Base-by-base conservation (phyloP, 139 green algal genomes). In the Ettlia oleoabundans region DNA sequence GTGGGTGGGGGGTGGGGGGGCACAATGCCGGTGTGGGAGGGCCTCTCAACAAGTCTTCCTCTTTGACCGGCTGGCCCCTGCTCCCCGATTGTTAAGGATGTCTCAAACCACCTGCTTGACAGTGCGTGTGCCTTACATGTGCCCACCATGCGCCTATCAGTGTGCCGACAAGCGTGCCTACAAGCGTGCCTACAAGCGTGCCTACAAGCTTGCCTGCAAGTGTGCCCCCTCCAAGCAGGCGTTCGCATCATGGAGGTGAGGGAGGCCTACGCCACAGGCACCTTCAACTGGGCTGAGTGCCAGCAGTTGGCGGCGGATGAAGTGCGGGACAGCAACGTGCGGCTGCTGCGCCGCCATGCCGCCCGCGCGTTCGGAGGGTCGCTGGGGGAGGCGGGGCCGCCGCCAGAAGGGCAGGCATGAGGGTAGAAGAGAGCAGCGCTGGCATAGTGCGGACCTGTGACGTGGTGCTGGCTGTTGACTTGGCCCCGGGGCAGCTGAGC, bases 21-120 rank as follows among this genome's bases (percentile, higher is more conserved):
- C n/a, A n/a, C n/a, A 87, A 58, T 24, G 47, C 47, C 47, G 47
- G 47, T 15, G 47, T 15, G 47, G 47, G 47, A 58, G 47, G n/a
- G n/a, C n/a, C n/a, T n/a, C n/a, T n/a, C n/a, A n/a, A n/a, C n/a
- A n/a, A n/a, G n/a, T n/a, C n/a, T n/a, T n/a, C n/a, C n/a, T n/a
- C n/a, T n/a, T n/a, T n/a, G n/a, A n/a, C n/a, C n/a, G n/a, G n/a
- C n/a, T n/a, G n/a, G n/a, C n/a, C n/a, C n/a, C n/a, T n/a, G n/a
- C n/a, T n/a, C n/a, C n/a, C n/a, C n/a, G n/a, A n/a, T n/a, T n/a
- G n/a, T n/a, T n/a, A n/a, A n/a, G n/a, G n/a, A n/a, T n/a, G n/a
- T n/a, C n/a, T n/a, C n/a, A n/a, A n/a, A n/a, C n/a, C n/a, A n/a
- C n/a, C n/a, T n/a, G n/a, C n/a, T n/a, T n/a, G n/a, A n/a, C 47